Conservation (phyloP, 192 early-diverging fungal genomes). For the Rhizophlyctis rosea region DNA sequence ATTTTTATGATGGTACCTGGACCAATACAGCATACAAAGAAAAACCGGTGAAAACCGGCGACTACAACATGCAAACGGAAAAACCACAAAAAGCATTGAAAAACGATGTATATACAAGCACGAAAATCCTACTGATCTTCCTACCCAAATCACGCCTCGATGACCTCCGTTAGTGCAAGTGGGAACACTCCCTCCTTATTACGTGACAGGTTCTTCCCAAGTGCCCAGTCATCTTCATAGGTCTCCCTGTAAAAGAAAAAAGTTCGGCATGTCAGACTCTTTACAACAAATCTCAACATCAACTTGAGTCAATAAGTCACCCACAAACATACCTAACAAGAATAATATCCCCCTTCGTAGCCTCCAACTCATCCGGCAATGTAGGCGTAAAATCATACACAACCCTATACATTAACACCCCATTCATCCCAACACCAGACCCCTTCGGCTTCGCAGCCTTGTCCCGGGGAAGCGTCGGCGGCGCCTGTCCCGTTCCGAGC, state of each 20-base stretch:
- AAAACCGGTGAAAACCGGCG: too few species aligned
- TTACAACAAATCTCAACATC: too few species aligned
- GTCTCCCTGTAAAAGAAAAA: background rate
- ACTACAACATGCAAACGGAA: too few species aligned
- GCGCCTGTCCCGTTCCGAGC: background rate
- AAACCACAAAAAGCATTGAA: too few species aligned
- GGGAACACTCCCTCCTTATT: background rate
- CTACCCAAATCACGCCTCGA: constrained; percentile 3
- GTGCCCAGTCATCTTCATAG: background rate
- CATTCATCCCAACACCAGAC: too few species aligned
- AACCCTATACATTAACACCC: constrained; percentile 8
- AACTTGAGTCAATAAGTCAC: too few species aligned
- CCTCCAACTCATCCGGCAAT: constrained; percentile 32
- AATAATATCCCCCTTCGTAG: constrained; percentile 33
- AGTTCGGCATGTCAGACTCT: too few species aligned
- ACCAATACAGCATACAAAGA: too few species aligned
- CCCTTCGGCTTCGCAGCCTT: too few species aligned
- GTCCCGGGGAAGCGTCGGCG: background rate
- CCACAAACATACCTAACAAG: constrained; percentile 1
- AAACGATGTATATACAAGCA: too few species aligned
- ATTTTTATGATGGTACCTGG: too few species aligned
- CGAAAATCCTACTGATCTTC: too few species aligned
- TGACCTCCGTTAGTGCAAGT: background rate
- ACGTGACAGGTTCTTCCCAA: background rate
- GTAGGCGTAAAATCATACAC: constrained; percentile 30